Evolutionary conservation across 805 yeast species (phyloP).

Genomic region (Suhomyces xylopsoci): DNA sequence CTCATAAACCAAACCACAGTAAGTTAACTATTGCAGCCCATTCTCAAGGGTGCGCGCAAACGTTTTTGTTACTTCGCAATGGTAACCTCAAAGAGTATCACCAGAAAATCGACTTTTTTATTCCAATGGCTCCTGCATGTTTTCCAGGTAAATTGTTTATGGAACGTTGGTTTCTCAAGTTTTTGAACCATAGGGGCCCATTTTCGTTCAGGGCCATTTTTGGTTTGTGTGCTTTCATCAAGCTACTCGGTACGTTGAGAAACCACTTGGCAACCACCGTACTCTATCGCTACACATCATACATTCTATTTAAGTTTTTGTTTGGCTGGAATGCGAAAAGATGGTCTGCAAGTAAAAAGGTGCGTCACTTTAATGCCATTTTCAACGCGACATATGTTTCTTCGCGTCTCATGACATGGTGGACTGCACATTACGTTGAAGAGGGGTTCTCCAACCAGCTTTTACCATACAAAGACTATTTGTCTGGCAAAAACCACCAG

Average conservation of each 20-base stretch:
- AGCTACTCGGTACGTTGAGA: constrained; percentile 65
- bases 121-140: constrained; percentile 87
- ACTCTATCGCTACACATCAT: constrained; percentile 62
- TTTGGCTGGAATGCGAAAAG: constrained; percentile 82
- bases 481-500: constrained; percentile 23
- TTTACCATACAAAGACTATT: constrained; percentile 29
- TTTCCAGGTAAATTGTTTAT: constrained; percentile 79
- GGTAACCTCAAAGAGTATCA: constrained; percentile 34
- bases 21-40: constrained; percentile 72
- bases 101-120: constrained; percentile 59
- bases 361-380: constrained; percentile 72
- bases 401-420: constrained; percentile 84
- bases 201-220: constrained; percentile 50
- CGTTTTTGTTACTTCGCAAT: constrained; percentile 63
- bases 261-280: constrained; percentile 32
- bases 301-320: constrained; percentile 79
- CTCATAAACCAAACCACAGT: constrained; percentile 34
- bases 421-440: constrained; percentile 53
- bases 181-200: constrained; percentile 54
- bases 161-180: constrained; percentile 56
- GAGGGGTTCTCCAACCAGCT: constrained; percentile 41
- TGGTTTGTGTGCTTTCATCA: constrained; percentile 78
- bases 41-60: constrained; percentile 92
- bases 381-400: constrained; percentile 86
- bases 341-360: constrained; percentile 59